Evolutionary conservation across 2,329 filamentous ascomycete species (phyloP).

Genomic region (Fusarium multiceps): DNA sequence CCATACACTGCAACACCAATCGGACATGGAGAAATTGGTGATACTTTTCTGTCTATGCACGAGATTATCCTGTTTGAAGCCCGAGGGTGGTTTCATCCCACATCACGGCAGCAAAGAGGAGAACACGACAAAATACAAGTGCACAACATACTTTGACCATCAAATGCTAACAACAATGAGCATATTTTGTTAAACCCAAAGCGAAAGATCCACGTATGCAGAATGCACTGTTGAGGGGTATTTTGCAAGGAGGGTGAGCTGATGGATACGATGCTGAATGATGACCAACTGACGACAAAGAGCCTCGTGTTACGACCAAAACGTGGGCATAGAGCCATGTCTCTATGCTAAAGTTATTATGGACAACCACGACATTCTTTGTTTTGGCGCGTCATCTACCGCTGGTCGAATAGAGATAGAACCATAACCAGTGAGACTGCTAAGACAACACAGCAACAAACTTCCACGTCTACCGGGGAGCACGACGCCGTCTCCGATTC

Average conservation of each 20-base stretch:
- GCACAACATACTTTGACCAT: background rate
- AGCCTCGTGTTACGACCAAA: slow-evolving; percentile 19
- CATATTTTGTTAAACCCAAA: slow-evolving; percentile 11
- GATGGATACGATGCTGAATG: slow-evolving; percentile 20
- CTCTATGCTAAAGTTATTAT: background rate
- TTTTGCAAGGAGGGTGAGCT: slow-evolving; percentile 18
- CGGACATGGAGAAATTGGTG: background rate
- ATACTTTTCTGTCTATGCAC: background rate
- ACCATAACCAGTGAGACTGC: background rate
- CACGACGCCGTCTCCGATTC: slow-evolving; percentile 13
- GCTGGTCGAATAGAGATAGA: background rate
- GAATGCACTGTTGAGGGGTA: slow-evolving; percentile 21
- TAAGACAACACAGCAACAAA: slow-evolving; percentile 4
- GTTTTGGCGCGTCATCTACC: slow-evolving; percentile 1
- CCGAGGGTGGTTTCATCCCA: slow-evolving; percentile 3
- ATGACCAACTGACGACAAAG: slow-evolving; percentile 29
- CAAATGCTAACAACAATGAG: background rate
- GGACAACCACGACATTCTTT: background rate
- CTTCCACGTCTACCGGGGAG: slow-evolving; percentile 2
- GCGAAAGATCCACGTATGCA: slow-evolving; percentile 23
- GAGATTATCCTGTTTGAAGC: slow-evolving; percentile 17
- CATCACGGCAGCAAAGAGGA: slow-evolving; percentile 9
- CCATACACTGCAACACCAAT: slow-evolving; percentile 11
- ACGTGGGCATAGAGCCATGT: slow-evolving; percentile 1
- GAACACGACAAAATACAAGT: background rate